Percentiles rank a stretch among this genome's conserved stretches.
phyloP scores from a whole-genome alignment of 1,284 basidiomycete genomes.

The Cutaneotrichosporon sp. region DNA sequence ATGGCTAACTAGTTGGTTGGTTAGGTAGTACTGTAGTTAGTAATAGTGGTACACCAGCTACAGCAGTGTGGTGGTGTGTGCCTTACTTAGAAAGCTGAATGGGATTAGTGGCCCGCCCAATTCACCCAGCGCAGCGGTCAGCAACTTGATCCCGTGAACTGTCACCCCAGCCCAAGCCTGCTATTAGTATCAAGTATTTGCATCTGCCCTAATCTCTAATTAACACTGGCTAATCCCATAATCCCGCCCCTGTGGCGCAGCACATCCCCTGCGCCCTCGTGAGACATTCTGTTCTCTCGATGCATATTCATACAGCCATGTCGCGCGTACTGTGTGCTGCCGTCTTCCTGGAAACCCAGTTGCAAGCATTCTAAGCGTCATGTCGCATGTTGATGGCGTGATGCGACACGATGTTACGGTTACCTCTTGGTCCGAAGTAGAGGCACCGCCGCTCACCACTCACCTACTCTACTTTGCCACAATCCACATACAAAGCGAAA shows the following conservation, averaged over 20 bases:
- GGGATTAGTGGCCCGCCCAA: not conserved
- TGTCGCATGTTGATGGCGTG: not conserved
- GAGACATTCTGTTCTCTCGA: not conserved
- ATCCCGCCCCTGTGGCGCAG: conserved; percentile 1
- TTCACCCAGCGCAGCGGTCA: not conserved
- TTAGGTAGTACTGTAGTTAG: no score
- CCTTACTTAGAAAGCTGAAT: no score
- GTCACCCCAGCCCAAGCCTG: not conserved
- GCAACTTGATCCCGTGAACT: not conserved
- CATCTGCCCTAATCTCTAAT: not conserved
- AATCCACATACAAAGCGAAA: not conserved
- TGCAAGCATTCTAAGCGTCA: no score
- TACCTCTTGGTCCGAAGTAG: not conserved
- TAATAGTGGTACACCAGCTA: no score
- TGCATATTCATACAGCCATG: not conserved
- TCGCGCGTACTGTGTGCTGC: not conserved
- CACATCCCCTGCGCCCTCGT: not conserved
- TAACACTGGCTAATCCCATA: not conserved
- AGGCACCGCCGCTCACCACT: no score
- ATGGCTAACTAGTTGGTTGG: no score
- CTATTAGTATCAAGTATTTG: not conserved
- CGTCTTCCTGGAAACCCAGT: no score
- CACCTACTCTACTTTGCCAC: no score
- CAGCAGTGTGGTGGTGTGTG: no score
- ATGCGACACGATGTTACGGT: not conserved